phyloP scores from a whole-genome alignment of 2,329 filamentous ascomycete species.

The Fusarium nisikadoi region DNA sequence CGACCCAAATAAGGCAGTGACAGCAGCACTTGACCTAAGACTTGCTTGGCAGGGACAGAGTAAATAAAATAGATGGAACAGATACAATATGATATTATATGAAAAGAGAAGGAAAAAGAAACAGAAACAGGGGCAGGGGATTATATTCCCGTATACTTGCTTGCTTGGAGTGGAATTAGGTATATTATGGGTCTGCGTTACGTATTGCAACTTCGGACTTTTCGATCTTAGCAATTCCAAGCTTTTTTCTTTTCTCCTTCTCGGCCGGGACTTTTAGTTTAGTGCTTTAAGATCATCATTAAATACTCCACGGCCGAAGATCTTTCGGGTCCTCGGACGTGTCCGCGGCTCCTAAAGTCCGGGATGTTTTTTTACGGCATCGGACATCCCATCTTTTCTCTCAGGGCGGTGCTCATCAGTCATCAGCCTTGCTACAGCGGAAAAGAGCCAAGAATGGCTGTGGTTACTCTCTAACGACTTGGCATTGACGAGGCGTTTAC shows the following conservation, averaged over 20 bases:
- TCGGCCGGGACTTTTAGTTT: conserved; percentile 8
- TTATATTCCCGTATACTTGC: conserved; percentile 10
- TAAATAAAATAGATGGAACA: neutral
- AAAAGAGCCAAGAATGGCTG: conserved; percentile 13
- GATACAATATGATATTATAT: neutral
- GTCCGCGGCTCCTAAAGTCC: conserved; percentile 16
- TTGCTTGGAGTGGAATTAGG: neutral
- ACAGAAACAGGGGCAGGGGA: neutral
- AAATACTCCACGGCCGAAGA: neutral
- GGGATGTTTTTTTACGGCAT: neutral
- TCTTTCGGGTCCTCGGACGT: conserved; percentile 9
- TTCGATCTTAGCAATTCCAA: conserved; percentile 14
- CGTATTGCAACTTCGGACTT: conserved; percentile 2
- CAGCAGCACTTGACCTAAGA: neutral
- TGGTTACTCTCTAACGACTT: neutral
- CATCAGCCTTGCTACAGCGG: neutral
- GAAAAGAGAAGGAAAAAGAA: neutral
- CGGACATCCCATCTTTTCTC: too few relatives aligned
- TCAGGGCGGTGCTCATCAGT: neutral
- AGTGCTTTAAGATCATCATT: neutral
- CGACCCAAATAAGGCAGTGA: conserved; percentile 7
- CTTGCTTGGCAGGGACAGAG: conserved; percentile 5
- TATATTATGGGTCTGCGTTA: conserved; percentile 22
- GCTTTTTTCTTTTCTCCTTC: conserved; percentile 14
- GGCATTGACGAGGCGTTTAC: conserved; percentile 17